Evolutionary conservation across 352 stramenopile genomes (phyloP), one percentile per base, ranked within the genome.

Genomic region (Plasmopara muralis): DNA sequence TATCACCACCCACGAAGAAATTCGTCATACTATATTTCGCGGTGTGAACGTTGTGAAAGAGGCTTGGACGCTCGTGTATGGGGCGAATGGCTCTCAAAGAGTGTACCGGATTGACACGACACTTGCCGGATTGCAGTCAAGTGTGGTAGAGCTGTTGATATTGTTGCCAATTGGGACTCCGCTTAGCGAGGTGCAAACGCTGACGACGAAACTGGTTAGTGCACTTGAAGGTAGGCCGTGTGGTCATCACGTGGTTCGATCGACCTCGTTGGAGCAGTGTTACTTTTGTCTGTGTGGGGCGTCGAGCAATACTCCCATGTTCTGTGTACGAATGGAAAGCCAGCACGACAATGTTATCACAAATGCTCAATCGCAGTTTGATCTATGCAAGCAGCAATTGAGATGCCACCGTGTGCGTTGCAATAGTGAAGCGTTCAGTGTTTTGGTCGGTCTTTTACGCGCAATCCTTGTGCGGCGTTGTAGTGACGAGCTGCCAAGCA

Each of bases 51-150:
- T n/a, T 6, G 30, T 72, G n/a, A 15, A 10, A n/a, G 47, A 61
- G 34, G 55, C 56, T 57, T 63, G 49, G 48, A 9, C 20, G 6
- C 13, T 9, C 8, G 41, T 57, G 43, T 1, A 42, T 58, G 41
- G 33, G 7, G 12, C 33, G 7, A 33, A 48, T 46, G 43, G 50
- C 53, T 14, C 15, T 9, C 9, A 40, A 37, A 31, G 12, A 35
- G 46, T 68, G 14, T 53, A 62, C 45, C 66, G 71, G 10, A 59
- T 73, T 6, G 71, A 78, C 41, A 66, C 63, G 14, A 77, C 65
- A n/a, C 13, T 77, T 7, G 37, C 47, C 12, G 68, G 63, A 15
- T n/a, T 72, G 9, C 42, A 39, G 4, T 64, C 66, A 25, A 45
- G 31, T 42, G 35, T 64, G 2, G 34, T 78, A 15, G 66, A 77